Evolutionary conservation across 768 basidiomycete genomes (phyloP), one percentile per base, ranked within the genome.

Genomic region (Leucosporidium creatinivorum): DNA sequence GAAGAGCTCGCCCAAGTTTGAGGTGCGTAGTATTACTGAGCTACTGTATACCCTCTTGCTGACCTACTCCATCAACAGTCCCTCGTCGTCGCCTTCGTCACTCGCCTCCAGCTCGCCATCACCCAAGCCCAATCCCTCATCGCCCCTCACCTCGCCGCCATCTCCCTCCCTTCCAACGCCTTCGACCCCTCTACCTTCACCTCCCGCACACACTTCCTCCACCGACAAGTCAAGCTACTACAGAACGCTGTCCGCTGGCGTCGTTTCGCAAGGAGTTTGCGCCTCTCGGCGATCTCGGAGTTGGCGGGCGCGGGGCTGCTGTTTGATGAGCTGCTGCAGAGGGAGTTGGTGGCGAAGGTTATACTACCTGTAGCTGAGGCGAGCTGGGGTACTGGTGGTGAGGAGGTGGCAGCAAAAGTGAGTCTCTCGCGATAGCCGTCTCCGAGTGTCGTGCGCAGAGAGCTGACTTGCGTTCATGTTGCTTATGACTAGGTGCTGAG

Each of bases 361-460:
- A 25, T 80, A 4, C 62, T 78, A 64, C 79, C 79, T 2, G 70
- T 78, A 0, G 62, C 80, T 8, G 75, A 74, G 61, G 73, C 76
- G 26, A 73, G 72, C 25, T 81, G 81, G 81, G 75, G 74, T 3
- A 79, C 78, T 13, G 79, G 80, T 6, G 79, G 79, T 5, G 65
- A 72, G 56, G 77, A 78, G 60, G 72, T 78, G 33, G 78, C 77
- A 12, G 49, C 48, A 52, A 72, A 76, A 76, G 77, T 78, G 66
- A 64, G 77, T 74, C 39, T 12, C 39, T 17, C 39, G 8, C 39
- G 10, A 6, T 44, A 44, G 39, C 39, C 39, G 39, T 44, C 15
- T 17, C 39, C 39, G 8, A 33, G 33, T 18, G 19, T 47, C 51
- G 36, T 50, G n/a, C 18, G 23, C 18, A 21, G 49, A 12, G 9